These are phyloP conservation scores for Endothia cerciana DNA, from an alignment of 2,329 filamentous ascomycete species.

Conservation along the genomic window DNA sequence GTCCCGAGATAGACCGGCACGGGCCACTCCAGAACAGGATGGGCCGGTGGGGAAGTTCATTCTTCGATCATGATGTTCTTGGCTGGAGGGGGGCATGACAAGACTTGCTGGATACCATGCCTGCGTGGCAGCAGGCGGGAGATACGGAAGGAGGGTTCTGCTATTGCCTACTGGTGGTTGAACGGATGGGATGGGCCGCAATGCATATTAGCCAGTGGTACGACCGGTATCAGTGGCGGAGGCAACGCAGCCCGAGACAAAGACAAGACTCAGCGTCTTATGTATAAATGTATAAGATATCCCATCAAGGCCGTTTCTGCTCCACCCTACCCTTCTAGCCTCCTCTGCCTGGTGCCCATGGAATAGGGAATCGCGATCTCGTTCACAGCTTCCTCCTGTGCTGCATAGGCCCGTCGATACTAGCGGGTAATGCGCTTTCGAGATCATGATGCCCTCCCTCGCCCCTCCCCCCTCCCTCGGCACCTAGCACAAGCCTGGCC, in stretches of 20 bases:
- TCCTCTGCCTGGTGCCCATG: neutral
- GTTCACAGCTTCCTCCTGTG: too few species aligned
- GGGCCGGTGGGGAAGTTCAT: neutral
- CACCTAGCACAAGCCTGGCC: too few species aligned
- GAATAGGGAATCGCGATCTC: neutral
- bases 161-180: neutral
- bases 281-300: constrained; percentile 30
- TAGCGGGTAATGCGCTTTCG: too few species aligned
- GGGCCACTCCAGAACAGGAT: neutral
- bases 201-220: neutral
- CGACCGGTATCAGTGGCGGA: neutral
- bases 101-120: constrained; percentile 1
- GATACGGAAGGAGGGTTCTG: neutral
- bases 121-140: neutral
- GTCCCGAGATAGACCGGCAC: constrained; percentile 9
- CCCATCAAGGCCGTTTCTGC: constrained; percentile 12
- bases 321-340: neutral
- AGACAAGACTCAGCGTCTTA: constrained; percentile 24
- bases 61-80: neutral
- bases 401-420: too few species aligned
- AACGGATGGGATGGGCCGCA: neutral
- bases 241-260: neutral
- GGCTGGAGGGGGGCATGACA: neutral
- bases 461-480: too few species aligned
- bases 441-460: too few species aligned